A percentile compares a stretch with the other conserved stretches of the same genome.
These are phyloP conservation scores for Plectosphaerella plurivora DNA, from an alignment of 2,329 filamentous ascomycete genomes.

Conservation along the genomic window DNA sequence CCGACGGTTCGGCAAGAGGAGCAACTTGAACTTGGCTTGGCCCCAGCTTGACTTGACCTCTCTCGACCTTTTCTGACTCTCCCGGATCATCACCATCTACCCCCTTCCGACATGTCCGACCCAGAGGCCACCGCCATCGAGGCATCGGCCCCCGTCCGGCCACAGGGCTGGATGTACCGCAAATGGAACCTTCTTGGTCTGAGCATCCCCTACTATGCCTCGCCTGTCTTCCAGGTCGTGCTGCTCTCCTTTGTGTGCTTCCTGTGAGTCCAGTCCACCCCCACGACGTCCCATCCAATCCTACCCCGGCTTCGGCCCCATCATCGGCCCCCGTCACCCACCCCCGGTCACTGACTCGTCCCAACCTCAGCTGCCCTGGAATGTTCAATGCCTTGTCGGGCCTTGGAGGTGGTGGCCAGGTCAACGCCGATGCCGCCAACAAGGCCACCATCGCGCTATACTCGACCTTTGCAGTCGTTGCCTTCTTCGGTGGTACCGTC, in stretches of 20 bases:
- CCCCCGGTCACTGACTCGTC: too few relatives aligned
- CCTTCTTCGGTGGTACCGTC: slow-evolving; percentile 38
- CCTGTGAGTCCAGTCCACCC: slow-evolving; percentile 25
- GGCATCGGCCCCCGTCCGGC: background rate
- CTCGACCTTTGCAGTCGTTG: slow-evolving; percentile 34
- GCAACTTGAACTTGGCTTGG: too few relatives aligned
- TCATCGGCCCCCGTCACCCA: too few relatives aligned
- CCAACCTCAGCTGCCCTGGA: slow-evolving; percentile 14
- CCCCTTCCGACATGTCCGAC: too few relatives aligned
- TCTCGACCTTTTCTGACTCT: too few relatives aligned
- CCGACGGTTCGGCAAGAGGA: too few relatives aligned
- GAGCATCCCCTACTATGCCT: slow-evolving; percentile 57
- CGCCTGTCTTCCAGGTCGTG: slow-evolving; percentile 65
- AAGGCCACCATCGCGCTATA: slow-evolving; percentile 40
- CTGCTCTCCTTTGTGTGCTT: slow-evolving; percentile 57
- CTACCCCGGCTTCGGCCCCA: too few relatives aligned
- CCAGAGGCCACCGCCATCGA: too few relatives aligned
- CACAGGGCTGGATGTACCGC: background rate
- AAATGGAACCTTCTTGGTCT: background rate
- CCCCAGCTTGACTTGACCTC: too few relatives aligned
- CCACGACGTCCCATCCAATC: too few relatives aligned
- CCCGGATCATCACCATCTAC: too few relatives aligned
- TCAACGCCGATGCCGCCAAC: slow-evolving; percentile 37
- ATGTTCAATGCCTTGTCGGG: slow-evolving; percentile 44
- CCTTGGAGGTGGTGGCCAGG: slow-evolving; percentile 40